Evolutionary conservation across 140 eudicot species (phyloP), one percentile per base, ranked within the genome.

Genomic region (Erigeron philadelphicus): DNA sequence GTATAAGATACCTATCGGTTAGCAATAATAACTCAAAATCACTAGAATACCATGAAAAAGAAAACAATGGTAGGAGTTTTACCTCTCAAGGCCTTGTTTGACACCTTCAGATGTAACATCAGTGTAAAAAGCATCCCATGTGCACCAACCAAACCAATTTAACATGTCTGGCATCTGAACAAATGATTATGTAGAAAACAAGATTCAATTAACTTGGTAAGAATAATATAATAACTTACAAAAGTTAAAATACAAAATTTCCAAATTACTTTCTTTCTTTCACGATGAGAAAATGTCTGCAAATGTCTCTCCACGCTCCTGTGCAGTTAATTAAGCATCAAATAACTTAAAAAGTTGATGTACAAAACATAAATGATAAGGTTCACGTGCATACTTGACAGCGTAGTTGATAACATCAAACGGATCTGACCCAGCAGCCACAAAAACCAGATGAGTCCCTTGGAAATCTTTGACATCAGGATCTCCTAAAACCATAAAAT

Each of bases 111-210:
- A 79, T 40, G 90, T 84, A 62, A 91, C 96, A 3, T 88, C 85
- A 0, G 97, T 91, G 42, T 91, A 91, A 75, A 91, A 91, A 13
- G 97, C 96, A 75, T 91, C 97, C 97, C 97, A 91, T 19, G 96
- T 86, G 66, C 96, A 91, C 97, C 97, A 91, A 16, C 97, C 96
- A 40, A 91, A 91, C 97, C 97, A 91, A 78, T 91, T 86, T 72
- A 91, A 71, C 82, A 88, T 80, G 42, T 84, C 90, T 9, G 97
- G 97, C 88, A 88, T 88, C 97, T 91, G 80, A 70, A 72, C 13
- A 42, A 76, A 7, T 63, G 52, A 70, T 12, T 40, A 61, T 67
- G 9, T 12, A 44, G 7, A 42, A 5, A 19, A 12, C 21, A 18
- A 21, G 1, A 21, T 0, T 73, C 41, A 48, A 45, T 47, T 12